Evolutionary conservation across 495 filamentous ascomycete genomes (phyloP).

Genomic region (Hypoxylon perforatum): DNA sequence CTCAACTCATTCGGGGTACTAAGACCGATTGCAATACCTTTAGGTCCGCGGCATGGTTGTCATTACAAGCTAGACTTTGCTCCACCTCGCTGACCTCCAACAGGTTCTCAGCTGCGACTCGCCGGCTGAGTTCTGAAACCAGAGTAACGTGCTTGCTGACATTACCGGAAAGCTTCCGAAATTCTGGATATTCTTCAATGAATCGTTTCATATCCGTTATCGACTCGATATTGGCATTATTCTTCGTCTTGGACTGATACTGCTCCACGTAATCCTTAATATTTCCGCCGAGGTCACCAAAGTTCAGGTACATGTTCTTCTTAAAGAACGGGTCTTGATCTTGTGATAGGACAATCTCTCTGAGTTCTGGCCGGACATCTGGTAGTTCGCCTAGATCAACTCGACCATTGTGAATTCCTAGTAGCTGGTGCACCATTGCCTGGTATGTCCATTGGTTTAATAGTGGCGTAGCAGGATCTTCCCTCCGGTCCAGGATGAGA

Average conservation of each 20-base stretch:
- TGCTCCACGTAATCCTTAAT: slow-evolving; percentile 99
- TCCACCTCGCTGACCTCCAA: slow-evolving; percentile 96
- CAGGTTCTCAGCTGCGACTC: slow-evolving; percentile 83
- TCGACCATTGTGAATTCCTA: slow-evolving; percentile 92
- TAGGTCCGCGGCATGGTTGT: slow-evolving; percentile 88
- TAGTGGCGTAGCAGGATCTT: slow-evolving; percentile 95
- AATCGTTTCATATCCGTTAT: slow-evolving; percentile 99
- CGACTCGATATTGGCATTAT: slow-evolving; percentile 92
- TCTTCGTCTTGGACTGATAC: slow-evolving; percentile 94
- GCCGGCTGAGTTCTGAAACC: slow-evolving; percentile 89
- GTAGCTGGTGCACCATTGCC: slow-evolving; percentile 96
- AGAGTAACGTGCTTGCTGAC: slow-evolving; percentile 98
- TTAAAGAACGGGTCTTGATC: slow-evolving; percentile 99
- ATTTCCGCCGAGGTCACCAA: slow-evolving; percentile 95
- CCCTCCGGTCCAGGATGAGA: slow-evolving; percentile 88
- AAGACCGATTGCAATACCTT: slow-evolving; percentile 65
- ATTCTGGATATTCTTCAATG: slow-evolving; percentile 98
- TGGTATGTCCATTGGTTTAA: slow-evolving; percentile 99
- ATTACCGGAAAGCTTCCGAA: slow-evolving; percentile 94
- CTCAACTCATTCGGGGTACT: background rate
- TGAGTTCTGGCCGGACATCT: slow-evolving; percentile 88
- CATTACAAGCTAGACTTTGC: slow-evolving; percentile 95
- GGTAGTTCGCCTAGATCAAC: slow-evolving; percentile 89
- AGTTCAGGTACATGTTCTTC: slow-evolving; percentile 99
- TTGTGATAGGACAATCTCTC: slow-evolving; percentile 94